These are phyloP conservation scores for Arbutus unedo DNA, from an alignment of 148 eudicot species.

Conservation along the genomic window DNA sequence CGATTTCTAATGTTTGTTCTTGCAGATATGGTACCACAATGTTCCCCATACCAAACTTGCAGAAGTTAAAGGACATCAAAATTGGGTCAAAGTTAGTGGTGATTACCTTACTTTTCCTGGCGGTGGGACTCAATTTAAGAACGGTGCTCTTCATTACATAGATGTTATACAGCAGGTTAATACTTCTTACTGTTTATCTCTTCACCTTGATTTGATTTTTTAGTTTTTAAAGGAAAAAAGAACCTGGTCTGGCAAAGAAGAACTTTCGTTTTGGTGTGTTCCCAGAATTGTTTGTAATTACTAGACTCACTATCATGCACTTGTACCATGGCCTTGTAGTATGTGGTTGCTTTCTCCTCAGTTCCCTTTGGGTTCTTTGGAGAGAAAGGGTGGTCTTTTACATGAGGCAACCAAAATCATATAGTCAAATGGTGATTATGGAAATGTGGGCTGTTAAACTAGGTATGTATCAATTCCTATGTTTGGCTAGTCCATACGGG, in stretches of 20 bases:
- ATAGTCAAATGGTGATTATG: not conserved
- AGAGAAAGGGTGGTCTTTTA: not conserved
- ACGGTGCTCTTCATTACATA: conserved; percentile 60
- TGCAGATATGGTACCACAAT: conserved; percentile 61
- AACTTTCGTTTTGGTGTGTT: not conserved
- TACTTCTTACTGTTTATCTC: not conserved
- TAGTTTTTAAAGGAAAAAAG: not conserved
- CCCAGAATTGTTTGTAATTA: not conserved
- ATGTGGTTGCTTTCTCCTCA: not conserved
- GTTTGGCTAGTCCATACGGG: too few species aligned
- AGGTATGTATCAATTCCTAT: not conserved
- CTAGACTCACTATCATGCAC: not conserved
- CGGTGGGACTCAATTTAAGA: conserved; percentile 67
- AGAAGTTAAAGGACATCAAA: conserved; percentile 66
- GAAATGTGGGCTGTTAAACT: not conserved
- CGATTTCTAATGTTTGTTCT: not conserved
- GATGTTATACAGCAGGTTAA: conserved; percentile 55
- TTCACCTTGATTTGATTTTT: not conserved
- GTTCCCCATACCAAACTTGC: conserved; percentile 69
- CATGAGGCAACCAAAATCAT: not conserved
- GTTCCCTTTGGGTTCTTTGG: not conserved
- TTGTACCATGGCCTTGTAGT: not conserved
- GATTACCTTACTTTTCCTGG: conserved; percentile 69
- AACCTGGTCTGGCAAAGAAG: not conserved
- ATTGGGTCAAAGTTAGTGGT: conserved; percentile 64